Percentiles rank a stretch among this genome's conserved stretches.
Evolutionary conservation across 768 basidiomycete species (phyloP).

Genomic region (Mycena sanguinolenta): DNA sequence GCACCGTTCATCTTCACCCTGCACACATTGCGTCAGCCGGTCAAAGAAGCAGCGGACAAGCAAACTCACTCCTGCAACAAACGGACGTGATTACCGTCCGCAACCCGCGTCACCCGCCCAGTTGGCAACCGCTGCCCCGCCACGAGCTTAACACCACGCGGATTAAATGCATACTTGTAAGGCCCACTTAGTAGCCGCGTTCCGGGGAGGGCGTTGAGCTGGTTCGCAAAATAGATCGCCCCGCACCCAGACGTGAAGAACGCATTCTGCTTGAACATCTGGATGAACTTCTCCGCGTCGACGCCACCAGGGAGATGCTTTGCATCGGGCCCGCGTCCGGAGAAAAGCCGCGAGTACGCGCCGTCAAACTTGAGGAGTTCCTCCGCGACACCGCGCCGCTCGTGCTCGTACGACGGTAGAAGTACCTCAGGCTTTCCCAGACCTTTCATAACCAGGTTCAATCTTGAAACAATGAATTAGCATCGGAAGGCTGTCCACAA

Average conservation of each 20-base stretch:
- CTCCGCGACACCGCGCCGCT: constrained; percentile 54
- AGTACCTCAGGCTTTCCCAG: constrained; percentile 36
- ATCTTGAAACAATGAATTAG: constrained; percentile 7
- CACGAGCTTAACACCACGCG: constrained; percentile 30
- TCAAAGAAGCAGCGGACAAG: neutral
- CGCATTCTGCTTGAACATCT: constrained; percentile 40
- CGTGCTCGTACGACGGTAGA: constrained; percentile 50
- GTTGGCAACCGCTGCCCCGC: constrained; percentile 35
- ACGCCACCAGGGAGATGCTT: constrained; percentile 33
- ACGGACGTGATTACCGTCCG: constrained; percentile 34
- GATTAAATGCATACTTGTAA: constrained; percentile 30
- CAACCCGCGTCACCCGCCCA: constrained; percentile 29
- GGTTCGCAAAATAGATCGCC: constrained; percentile 34
- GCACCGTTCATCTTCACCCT: constrained; percentile 40
- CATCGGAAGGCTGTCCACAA: neutral
- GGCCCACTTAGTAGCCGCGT: constrained; percentile 9
- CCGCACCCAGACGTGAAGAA: constrained; percentile 38
- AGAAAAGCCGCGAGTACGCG: constrained; percentile 55
- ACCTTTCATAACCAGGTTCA: constrained; percentile 37
- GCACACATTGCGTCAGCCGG: neutral
- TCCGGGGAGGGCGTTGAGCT: constrained; percentile 33
- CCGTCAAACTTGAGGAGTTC: constrained; percentile 58
- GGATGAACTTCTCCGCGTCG: constrained; percentile 36
- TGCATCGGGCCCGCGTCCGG: constrained; percentile 39
- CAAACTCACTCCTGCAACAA: constrained; percentile 34